A percentile compares a stretch with the other conserved stretches of the same genome.
These are phyloP conservation scores for Rhodocollybia butyracea DNA, from an alignment of 768 basidiomycete genomes.

Conservation along the genomic window DNA sequence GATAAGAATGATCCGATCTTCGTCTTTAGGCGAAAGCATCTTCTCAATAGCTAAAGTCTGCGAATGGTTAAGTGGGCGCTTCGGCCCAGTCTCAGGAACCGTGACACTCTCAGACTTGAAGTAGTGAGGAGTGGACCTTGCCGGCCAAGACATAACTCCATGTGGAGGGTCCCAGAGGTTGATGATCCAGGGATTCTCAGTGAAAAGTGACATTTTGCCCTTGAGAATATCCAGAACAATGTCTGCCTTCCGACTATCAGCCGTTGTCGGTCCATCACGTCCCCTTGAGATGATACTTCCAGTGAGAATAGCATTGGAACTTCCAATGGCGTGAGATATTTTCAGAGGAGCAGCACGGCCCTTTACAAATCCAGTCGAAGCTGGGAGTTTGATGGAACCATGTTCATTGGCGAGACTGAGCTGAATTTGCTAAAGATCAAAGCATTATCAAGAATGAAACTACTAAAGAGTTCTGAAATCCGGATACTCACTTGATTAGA, in stretches of 20 bases:
- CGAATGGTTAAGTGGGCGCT: conserved; percentile 37
- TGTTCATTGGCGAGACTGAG: conserved; percentile 22
- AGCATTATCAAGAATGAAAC: not conserved
- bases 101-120: not conserved
- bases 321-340: not conserved
- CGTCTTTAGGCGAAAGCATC: conserved; percentile 38
- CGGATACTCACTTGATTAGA: conserved; percentile 32
- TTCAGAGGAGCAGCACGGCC: conserved; percentile 30
- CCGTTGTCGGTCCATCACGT: conserved; percentile 52
- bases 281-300: conserved; percentile 47
- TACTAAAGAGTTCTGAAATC: not conserved
- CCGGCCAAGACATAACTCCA: conserved; percentile 36
- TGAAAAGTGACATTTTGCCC: conserved; percentile 29
- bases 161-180: conserved; percentile 44
- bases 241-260: conserved; percentile 46
- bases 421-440: conserved; percentile 22
- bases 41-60: conserved; percentile 45
- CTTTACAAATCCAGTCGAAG: conserved; percentile 37
- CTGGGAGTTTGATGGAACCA: conserved; percentile 39
- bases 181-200: conserved; percentile 44
- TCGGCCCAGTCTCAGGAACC: not conserved
- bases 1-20: conserved; percentile 38
- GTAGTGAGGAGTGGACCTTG: conserved; percentile 26
- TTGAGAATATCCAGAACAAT: conserved; percentile 43
- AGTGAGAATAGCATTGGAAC: conserved; percentile 15